These are phyloP conservation scores for Waltergamsia citrina DNA, from an alignment of 2,329 filamentous ascomycete genomes.

Conservation along the genomic window DNA sequence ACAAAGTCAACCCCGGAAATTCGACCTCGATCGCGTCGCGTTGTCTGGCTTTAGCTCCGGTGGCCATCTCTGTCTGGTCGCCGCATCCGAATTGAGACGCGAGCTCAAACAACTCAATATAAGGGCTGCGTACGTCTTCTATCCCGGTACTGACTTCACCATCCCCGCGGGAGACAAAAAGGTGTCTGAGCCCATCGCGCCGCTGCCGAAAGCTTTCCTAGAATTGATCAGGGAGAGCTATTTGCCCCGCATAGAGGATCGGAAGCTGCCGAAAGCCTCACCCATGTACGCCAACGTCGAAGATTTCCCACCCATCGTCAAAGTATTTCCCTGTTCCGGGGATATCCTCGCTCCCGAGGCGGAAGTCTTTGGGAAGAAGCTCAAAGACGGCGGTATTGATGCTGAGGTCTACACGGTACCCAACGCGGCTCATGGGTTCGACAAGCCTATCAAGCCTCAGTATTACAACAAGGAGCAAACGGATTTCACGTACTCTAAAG, in stretches of 20 bases:
- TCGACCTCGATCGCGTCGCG: slow-evolving; percentile 24
- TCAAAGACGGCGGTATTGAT: background rate
- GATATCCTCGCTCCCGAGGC: background rate
- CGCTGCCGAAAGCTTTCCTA: background rate
- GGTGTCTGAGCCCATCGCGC: background rate
- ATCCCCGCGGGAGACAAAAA: background rate
- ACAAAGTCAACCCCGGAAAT: slow-evolving; percentile 11
- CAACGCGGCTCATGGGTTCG: background rate
- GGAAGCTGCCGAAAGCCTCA: background rate
- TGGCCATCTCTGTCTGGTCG: slow-evolving; percentile 29
- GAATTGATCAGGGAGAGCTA: too few relatives aligned
- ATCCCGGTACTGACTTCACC: slow-evolving; percentile 1
- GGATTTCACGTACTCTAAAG: too few relatives aligned
- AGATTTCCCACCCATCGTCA: background rate
- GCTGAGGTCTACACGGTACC: background rate
- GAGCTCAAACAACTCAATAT: slow-evolving; percentile 27
- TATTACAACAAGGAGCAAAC: too few relatives aligned
- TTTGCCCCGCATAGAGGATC: background rate
- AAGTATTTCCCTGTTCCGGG: background rate
- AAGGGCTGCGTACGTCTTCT: slow-evolving; percentile 10
- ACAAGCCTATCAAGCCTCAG: background rate
- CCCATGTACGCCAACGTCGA: background rate
- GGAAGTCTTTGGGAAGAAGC: background rate
- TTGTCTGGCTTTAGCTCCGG: slow-evolving; percentile 37
- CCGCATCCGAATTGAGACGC: slow-evolving; percentile 15